Base-by-base conservation (phyloP, 2,329 filamentous ascomycete genomes). In the Diaporthe eres region DNA sequence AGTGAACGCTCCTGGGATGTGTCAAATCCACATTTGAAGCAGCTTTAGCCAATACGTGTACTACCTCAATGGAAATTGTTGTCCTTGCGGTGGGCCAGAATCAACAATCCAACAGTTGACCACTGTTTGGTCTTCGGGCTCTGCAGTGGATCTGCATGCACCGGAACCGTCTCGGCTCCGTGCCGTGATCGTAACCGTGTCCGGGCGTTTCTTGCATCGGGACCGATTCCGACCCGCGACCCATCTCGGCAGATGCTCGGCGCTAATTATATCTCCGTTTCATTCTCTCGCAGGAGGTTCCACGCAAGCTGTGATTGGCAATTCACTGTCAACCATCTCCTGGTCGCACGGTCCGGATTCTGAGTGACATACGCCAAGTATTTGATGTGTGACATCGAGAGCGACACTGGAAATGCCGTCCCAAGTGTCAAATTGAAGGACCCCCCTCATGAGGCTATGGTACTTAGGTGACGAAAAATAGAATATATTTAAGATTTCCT, bases 141-240 rank as follows among this genome's bases (percentile, higher is more conserved):
- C 28, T 22, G 10, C 6, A 65, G 61, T 65, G 61, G 61, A 49
- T 49, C 61, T 22, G 8, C 9, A 49, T 65, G 39, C 61, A 65
- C 39, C 61, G 61, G 61, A 25, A 34, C 61, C 61, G 61, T 65
- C 61, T 65, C 61, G 42, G 61, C 17, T 15, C 61, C 61, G 61
- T 31, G 61, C 13, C 61, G 42, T 42, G 12, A 31, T 65, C 42
- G 61, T 65, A 65, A 47, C 25, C 25, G 39, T 49, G 42, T 47
- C 19, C 1, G 9, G 61, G 42, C 6, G 39, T 47, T 8, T 31
- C 15, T 13, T 6, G 42, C 1, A 8, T n/a, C 61, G 39, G 61
- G 17, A 19, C n/a, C 13, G 3, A 15, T n/a, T 65, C 2, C 25
- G 31, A 8, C 42, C 61, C 61, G 60, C 39, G 17, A 4, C n/a